A percentile compares a stretch with the other conserved stretches of the same genome.
phyloP scores from a whole-genome alignment of 163 green algal genomes.

The Prototheca wickerhamii region DNA sequence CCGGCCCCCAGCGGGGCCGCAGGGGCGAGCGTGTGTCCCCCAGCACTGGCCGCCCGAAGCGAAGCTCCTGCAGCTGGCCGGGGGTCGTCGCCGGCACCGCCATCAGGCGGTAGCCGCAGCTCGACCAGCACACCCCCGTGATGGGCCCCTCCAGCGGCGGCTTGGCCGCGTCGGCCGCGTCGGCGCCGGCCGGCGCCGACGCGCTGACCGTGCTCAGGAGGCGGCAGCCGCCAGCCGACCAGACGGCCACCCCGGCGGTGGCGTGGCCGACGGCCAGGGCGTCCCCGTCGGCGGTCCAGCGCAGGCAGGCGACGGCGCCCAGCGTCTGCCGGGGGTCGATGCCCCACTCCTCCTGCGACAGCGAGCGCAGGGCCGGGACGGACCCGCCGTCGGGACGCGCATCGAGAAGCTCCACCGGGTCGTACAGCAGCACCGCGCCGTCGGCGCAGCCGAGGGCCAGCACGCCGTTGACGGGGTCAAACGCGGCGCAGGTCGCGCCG shows the following conservation, averaged over 20 bases:
- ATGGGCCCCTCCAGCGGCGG: conserved; percentile 27
- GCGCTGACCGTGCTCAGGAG: conserved; percentile 68
- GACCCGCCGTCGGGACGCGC: conserved; percentile 2
- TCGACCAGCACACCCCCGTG: conserved; percentile 45
- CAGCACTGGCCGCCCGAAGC: conserved; percentile 17
- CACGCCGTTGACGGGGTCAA: neutral
- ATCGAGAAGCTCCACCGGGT: conserved; percentile 1
- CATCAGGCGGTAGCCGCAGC: conserved; percentile 50
- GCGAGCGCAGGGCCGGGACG: conserved; percentile 24
- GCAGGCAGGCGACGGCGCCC: conserved; percentile 43
- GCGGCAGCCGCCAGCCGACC: conserved; percentile 69
- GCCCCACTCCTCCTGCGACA: conserved; percentile 64
- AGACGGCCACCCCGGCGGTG: conserved; percentile 60
- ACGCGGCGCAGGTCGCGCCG: neutral
- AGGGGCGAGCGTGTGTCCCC: conserved; percentile 33
- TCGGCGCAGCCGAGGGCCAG: conserved; percentile 35
- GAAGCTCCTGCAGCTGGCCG: conserved; percentile 11
- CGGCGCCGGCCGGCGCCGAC: neutral
- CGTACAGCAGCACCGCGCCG: conserved; percentile 36
- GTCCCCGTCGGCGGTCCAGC: conserved; percentile 38
- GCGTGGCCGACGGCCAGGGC: conserved; percentile 57
- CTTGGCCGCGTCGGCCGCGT: no score
- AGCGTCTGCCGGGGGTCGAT: conserved; percentile 37
- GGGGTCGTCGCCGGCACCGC: conserved; percentile 23
- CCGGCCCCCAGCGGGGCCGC: neutral